phyloP scores from a whole-genome alignment of 257 asterid species.

The Penstemon barbatus region DNA sequence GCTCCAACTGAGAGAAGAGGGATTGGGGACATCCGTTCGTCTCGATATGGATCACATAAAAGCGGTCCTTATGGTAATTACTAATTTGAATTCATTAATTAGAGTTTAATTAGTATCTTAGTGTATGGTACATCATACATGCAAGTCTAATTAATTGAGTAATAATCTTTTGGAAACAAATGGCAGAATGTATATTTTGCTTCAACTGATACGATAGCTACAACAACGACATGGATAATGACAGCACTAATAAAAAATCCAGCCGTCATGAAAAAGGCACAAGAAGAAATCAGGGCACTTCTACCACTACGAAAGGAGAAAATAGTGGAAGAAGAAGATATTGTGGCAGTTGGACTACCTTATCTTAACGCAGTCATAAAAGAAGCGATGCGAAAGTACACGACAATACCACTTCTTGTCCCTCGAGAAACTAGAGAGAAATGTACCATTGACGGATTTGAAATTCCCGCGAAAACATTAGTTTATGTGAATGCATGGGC shows the following conservation, averaged over 20 bases:
- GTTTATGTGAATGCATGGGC: constrained; percentile 28
- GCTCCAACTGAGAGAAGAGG: constrained; percentile 3
- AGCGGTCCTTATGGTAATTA: no score
- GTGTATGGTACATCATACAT: no score
- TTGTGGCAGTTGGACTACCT: background rate
- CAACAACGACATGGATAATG: constrained; percentile 30
- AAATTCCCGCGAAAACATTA: constrained; percentile 23
- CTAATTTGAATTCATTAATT: no score
- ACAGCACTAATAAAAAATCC: constrained; percentile 29
- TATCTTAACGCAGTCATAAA: constrained; percentile 29
- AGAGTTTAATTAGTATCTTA: no score
- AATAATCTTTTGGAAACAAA: no score
- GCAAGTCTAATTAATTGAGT: no score
- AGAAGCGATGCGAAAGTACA: constrained; percentile 26
- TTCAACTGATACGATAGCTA: constrained; percentile 29
- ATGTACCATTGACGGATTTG: constrained; percentile 17
- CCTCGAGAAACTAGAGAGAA: constrained; percentile 24
- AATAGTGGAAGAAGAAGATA: constrained; percentile 1
- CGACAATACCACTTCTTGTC: constrained; percentile 15
- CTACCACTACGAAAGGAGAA: background rate
- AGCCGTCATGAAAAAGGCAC: constrained; percentile 13
- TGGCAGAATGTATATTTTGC: constrained; percentile 30
- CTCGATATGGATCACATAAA: background rate
- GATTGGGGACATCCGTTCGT: background rate
- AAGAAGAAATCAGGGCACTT: constrained; percentile 19